A percentile compares a stretch with the other conserved stretches of the same genome.
phyloP scores from a whole-genome alignment of 2,329 filamentous ascomycete species.

The Nothophaeocryptopus gaeumannii region DNA sequence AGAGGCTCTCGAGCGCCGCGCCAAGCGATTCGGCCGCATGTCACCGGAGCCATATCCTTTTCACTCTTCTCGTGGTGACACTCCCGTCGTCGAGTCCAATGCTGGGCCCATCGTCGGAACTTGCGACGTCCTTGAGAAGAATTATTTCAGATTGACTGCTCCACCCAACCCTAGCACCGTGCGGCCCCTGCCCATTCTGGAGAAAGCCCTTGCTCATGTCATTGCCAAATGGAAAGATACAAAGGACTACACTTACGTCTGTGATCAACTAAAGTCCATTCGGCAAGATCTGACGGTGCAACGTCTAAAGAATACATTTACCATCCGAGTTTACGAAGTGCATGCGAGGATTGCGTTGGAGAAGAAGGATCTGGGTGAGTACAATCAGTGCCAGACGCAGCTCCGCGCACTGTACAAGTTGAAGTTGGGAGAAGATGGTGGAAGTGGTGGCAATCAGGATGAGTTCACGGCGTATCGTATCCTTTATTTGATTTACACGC shows the following conservation, averaged over 20 bases:
- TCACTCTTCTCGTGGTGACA: slow-evolving; percentile 44
- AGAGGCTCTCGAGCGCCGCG: slow-evolving; percentile 81
- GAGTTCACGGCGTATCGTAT: slow-evolving; percentile 99
- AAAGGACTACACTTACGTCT: slow-evolving; percentile 94
- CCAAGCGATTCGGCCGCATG: slow-evolving; percentile 68
- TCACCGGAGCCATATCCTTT: slow-evolving; percentile 53
- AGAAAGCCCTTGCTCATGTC: slow-evolving; percentile 79
- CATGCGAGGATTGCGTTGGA: slow-evolving; percentile 96
- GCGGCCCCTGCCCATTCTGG: slow-evolving; percentile 75
- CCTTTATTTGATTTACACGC: slow-evolving; percentile 98
- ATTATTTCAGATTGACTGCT: slow-evolving; percentile 88
- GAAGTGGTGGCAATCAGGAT: slow-evolving; percentile 72
- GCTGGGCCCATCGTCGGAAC: slow-evolving; percentile 78
- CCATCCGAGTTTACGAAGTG: slow-evolving; percentile 93
- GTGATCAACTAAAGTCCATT: slow-evolving; percentile 98
- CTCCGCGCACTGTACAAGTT: slow-evolving; percentile 85
- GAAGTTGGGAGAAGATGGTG: slow-evolving; percentile 73
- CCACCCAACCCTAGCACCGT: slow-evolving; percentile 86
- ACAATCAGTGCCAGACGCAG: slow-evolving; percentile 99
- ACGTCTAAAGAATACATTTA: slow-evolving; percentile 94
- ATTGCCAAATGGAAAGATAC: slow-evolving; percentile 94
- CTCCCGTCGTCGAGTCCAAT: slow-evolving; percentile 45
- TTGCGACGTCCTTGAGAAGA: slow-evolving; percentile 82
- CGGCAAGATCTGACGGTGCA: slow-evolving; percentile 98
- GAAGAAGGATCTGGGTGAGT: slow-evolving; percentile 99